Conservation (phyloP, 2,329 filamentous ascomycete genomes). For the Dactylella cylindrospora region DNA sequence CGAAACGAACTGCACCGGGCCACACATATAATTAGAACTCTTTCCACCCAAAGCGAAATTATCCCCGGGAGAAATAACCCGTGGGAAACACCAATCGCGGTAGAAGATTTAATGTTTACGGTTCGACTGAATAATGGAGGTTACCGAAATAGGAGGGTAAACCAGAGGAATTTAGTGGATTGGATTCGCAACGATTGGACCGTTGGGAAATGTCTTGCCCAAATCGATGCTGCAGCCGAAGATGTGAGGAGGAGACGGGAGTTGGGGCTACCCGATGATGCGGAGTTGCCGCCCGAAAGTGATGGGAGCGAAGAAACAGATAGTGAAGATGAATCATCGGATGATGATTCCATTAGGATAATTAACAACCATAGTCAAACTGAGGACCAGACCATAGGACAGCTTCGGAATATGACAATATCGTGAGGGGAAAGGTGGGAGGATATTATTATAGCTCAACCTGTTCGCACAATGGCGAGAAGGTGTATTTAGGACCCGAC, state of each 20-base stretch:
- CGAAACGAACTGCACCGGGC: slow-evolving; percentile 48
- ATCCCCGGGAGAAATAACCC: neutral
- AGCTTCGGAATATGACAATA: too few relatives aligned
- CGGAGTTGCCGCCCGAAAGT: slow-evolving; percentile 33
- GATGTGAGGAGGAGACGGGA: slow-evolving; percentile 25
- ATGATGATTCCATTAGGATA: too few relatives aligned
- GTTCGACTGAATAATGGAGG: slow-evolving; percentile 26
- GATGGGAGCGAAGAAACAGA: slow-evolving; percentile 21
- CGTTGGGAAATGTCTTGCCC: slow-evolving; percentile 29
- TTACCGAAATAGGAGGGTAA: slow-evolving; percentile 32
- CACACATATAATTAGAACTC: slow-evolving; percentile 45
- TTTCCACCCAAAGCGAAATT: slow-evolving; percentile 16
- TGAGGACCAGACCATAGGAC: too few relatives aligned
- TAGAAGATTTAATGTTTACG: slow-evolving; percentile 34
- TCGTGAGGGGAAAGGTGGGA: too few relatives aligned
- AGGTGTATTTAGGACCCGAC: too few relatives aligned
- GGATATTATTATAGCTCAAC: too few relatives aligned
- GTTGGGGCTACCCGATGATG: slow-evolving; percentile 33
- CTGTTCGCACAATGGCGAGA: too few relatives aligned
- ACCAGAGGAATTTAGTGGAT: slow-evolving; percentile 36
- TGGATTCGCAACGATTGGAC: slow-evolving; percentile 34
- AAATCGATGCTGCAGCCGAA: slow-evolving; percentile 31
- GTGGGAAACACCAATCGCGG: slow-evolving; percentile 17
- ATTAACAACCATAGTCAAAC: too few relatives aligned
- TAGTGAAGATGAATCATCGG: slow-evolving; percentile 4